Evolutionary conservation across 805 yeast species (phyloP), one percentile per base, ranked within the genome.

Genomic region (Wickerhamomyces ciferrii): DNA sequence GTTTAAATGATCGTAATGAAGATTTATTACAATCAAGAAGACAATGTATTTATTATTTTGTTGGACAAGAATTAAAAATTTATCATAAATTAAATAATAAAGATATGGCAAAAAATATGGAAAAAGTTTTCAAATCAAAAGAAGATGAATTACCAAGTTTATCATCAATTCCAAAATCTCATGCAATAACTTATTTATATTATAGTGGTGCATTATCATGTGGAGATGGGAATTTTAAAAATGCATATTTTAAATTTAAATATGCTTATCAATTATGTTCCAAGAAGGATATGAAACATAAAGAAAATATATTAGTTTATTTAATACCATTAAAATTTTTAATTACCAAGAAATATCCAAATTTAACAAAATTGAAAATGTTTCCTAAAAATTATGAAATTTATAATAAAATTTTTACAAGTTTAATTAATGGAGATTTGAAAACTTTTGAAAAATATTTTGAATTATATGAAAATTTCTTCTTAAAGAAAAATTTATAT

Each of bases 1-100:
- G 96, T 51, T 69, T 90, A 39, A 87, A 86, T 51, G 97, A 90
- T 63, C 75, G 91, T 48, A 81, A 80, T 49, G 75, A 78, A n/a
- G 76, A 75, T 24, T 42, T 62, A 19, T 43, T 41, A 0, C 55
- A 56, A 14, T 78, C 84, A 49, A 84, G 86, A 58, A 74, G 83
- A 55, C 63, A 66, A 51, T 86, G 83, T 43, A 81, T 85, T 18
- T 87, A 83, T 63, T 82, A 77, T 63, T 84, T 88, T 60, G 76
- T 86, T 18, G 82, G 83, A 36, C 75, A 81, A 45, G 75, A 89
- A 48, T 80, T 88, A 62, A 79, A 78, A 54, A 72, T 85, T 21
- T 89, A 87, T 64, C 81, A 83, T 68, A 72, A 72, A 54, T 67
- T 88, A 52, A 72, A 76, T 40, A 86, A 85, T 56, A 69, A 76